phyloP scores from a whole-genome alignment of 768 basidiomycete genomes.

The Amyloporia xantha region DNA sequence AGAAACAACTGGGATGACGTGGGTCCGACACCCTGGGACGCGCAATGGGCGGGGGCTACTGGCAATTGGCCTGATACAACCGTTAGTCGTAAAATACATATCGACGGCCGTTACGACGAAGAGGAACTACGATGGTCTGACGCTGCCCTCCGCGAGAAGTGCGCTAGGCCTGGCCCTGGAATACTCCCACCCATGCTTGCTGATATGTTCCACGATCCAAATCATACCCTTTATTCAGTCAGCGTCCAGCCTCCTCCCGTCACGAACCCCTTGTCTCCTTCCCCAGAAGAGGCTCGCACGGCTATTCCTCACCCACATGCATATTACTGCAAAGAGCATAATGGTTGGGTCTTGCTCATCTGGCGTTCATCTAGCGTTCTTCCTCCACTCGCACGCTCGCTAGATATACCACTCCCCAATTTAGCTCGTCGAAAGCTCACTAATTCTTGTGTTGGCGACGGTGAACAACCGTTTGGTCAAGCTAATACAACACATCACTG shows the following conservation, averaged over 20 bases:
- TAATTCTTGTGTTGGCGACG: constrained; percentile 47
- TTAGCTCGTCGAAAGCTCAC: constrained; percentile 41
- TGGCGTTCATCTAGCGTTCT: constrained; percentile 60
- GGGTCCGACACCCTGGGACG: constrained; percentile 5
- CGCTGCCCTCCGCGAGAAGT: constrained; percentile 34
- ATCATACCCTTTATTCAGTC: constrained; percentile 66
- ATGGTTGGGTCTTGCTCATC: constrained; percentile 73
- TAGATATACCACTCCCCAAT: constrained; percentile 51
- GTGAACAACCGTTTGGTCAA: constrained; percentile 37
- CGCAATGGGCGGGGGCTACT: constrained; percentile 1
- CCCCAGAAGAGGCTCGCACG: constrained; percentile 57
- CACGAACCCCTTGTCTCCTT: constrained; percentile 33
- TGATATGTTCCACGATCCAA: constrained; percentile 61
- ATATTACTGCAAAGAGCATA: constrained; percentile 76
- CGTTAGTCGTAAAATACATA: constrained; percentile 26
- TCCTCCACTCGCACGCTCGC: constrained; percentile 42
- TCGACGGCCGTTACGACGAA: constrained; percentile 51
- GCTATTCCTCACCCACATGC: constrained; percentile 78
- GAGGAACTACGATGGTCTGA: constrained; percentile 76
- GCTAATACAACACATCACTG: constrained; percentile 74
- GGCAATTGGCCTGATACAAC: constrained; percentile 9
- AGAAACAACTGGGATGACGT: constrained; percentile 9
- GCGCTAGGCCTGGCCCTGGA: constrained; percentile 61
- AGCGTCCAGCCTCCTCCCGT: constrained; percentile 30
- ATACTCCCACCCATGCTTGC: constrained; percentile 63